Evolutionary conservation across 148 eudicot species (phyloP).

Genomic region (Selenicereus undatus): DNA sequence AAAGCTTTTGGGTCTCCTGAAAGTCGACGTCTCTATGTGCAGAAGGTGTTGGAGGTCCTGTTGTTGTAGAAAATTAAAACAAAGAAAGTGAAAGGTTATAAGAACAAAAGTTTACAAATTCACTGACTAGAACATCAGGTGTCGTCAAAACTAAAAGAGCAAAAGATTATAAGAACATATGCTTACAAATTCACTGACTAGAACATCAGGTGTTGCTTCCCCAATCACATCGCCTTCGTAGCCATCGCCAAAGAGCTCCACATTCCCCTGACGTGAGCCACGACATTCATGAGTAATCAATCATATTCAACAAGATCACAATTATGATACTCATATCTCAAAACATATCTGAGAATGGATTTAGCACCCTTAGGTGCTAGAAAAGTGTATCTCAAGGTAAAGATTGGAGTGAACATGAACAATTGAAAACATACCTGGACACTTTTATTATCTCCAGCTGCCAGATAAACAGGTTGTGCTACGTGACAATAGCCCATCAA

Average conservation of each 20-base stretch:
- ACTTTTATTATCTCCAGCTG: conserved; percentile 48
- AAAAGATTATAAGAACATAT: conserved; percentile 1
- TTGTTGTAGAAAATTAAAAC: background rate
- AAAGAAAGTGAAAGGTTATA: background rate
- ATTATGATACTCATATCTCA: background rate
- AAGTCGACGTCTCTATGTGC: too few species aligned
- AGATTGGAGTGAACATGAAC: conserved; percentile 10
- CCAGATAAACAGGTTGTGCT: conserved; percentile 87
- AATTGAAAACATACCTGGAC: conserved; percentile 42
- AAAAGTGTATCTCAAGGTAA: background rate
- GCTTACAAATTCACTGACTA: conserved; percentile 94
- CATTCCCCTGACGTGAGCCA: conserved; percentile 50
- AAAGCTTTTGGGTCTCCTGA: too few species aligned
- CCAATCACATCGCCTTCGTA: conserved; percentile 84
- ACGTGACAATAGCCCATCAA: conserved; percentile 99
- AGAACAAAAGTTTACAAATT: conserved; percentile 67
- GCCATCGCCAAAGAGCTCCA: conserved; percentile 68
- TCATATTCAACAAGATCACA: background rate
- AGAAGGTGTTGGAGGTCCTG: too few species aligned
- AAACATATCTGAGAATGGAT: background rate
- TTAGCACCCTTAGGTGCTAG: background rate
- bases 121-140: conserved; percentile 83
- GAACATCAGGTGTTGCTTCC: conserved; percentile 86
- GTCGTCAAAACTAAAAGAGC: conserved; percentile 21
- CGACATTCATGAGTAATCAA: conserved; percentile 16